A percentile compares a stretch with the other conserved stretches of the same genome.
Evolutionary conservation across 768 basidiomycete genomes (phyloP).

Genomic region (Coprinopsis sp.): DNA sequence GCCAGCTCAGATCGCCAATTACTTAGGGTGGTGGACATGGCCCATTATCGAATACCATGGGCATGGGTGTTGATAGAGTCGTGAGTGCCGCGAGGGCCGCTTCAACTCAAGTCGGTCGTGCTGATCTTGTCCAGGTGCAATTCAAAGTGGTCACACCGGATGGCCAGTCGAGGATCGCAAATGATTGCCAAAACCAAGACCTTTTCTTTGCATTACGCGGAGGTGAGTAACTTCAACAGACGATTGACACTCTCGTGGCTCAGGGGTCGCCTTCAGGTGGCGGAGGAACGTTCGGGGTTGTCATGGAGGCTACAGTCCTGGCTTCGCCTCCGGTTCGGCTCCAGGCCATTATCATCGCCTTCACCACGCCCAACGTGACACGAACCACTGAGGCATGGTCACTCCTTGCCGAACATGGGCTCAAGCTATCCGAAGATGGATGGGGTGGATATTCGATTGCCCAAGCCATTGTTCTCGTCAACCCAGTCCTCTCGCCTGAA

Average conservation of each 20-base stretch:
- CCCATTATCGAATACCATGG: conserved; percentile 39
- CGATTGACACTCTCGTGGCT: background rate
- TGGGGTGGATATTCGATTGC: conserved; percentile 43
- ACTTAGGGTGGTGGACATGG: conserved; percentile 41
- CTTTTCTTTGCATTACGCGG: conserved; percentile 45
- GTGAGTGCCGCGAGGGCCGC: conserved; percentile 21
- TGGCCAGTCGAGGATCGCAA: conserved; percentile 35
- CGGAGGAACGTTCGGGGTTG: conserved; percentile 40
- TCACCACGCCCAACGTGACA: conserved; percentile 13
- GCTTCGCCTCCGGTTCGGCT: conserved; percentile 33
- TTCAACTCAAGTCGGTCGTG: background rate
- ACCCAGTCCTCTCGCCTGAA: conserved; percentile 33
- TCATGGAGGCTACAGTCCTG: conserved; percentile 32
- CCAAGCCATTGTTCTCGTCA: conserved; percentile 38
- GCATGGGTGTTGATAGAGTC: conserved; percentile 42
- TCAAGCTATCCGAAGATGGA: conserved; percentile 41
- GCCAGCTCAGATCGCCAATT: background rate
- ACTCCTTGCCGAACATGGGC: conserved; percentile 33
- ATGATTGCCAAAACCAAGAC: conserved; percentile 38
- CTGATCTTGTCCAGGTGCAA: conserved; percentile 14
- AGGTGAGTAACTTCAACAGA: conserved; percentile 16
- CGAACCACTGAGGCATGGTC: conserved; percentile 31
- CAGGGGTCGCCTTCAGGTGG: conserved; percentile 11
- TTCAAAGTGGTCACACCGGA: conserved; percentile 39
- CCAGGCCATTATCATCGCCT: conserved; percentile 32